Conservation (phyloP, 2,329 filamentous ascomycete genomes). For the Teratosphaeria zuluensis region DNA sequence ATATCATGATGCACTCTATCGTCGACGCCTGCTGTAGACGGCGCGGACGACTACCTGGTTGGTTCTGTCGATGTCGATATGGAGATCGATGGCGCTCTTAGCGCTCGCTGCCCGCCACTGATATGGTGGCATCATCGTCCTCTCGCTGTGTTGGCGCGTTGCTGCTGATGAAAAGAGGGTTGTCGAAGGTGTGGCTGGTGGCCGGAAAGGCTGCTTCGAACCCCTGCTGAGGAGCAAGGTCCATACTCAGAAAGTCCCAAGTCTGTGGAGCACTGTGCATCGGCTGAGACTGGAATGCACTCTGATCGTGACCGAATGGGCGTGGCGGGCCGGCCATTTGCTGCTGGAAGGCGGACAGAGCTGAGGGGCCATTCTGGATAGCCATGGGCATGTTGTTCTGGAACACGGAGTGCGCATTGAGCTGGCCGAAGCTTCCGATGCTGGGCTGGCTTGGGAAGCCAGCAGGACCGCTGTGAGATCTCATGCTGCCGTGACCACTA, state of each 20-base stretch:
- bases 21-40: background rate
- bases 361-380: constrained; percentile 3
- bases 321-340: constrained; percentile 5
- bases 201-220: constrained; percentile 4
- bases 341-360: constrained; percentile 6
- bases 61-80: background rate
- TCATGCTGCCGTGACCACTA: background rate
- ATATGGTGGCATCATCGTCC: constrained; percentile 25
- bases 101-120: constrained; percentile 17
- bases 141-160: constrained; percentile 9
- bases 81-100: background rate
- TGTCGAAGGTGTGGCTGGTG: constrained; percentile 8
- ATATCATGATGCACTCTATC: background rate
- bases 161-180: constrained; percentile 22
- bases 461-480: background rate
- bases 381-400: constrained; percentile 6
- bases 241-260: constrained; percentile 11
- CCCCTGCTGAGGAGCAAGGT: background rate
- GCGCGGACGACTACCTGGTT: background rate
- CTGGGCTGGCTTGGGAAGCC: background rate
- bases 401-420: constrained; percentile 6
- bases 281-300: constrained; percentile 3
- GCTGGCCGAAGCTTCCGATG: constrained; percentile 6
- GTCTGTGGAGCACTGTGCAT: background rate
- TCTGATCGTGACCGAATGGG: background rate